Conservation (phyloP, 169 alveolate genomes). For the Ichthyophthirius multifiliis region DNA sequence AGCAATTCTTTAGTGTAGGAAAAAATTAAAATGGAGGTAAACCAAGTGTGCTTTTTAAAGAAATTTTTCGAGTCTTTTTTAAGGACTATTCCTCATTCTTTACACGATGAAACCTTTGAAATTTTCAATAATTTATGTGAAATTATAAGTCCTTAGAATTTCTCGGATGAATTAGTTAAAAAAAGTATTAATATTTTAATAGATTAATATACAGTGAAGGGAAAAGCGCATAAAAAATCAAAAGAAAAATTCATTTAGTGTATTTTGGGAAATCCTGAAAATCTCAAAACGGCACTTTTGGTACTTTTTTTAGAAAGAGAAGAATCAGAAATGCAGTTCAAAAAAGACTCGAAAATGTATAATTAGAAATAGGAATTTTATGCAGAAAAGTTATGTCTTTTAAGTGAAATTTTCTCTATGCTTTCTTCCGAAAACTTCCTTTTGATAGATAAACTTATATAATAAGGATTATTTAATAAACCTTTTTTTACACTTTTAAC, state of each 20-base stretch:
- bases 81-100: constrained; percentile 28
- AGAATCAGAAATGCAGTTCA: background rate
- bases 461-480: background rate
- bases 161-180: constrained; percentile 18
- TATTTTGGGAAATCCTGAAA: background rate
- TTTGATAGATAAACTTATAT: background rate
- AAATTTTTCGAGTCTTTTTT: background rate
- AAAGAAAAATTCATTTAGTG: constrained; percentile 11
- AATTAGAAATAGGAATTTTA: background rate
- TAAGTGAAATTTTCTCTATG: background rate
- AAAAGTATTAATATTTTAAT: constrained; percentile 26
- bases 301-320: background rate
- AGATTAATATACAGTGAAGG: constrained; percentile 41
- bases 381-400: background rate
- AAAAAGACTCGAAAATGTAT: background rate
- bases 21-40: too few relatives aligned
- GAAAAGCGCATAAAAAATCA: constrained; percentile 29
- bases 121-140: constrained; percentile 22
- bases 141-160: background rate
- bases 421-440: background rate
- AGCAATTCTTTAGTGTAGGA: background rate
- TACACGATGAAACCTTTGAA: constrained; percentile 36
- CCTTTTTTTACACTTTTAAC: background rate
- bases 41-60: background rate
- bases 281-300: background rate